Evolutionary conservation across 768 basidiomycete species (phyloP), one percentile per base, ranked within the genome.

Genomic region (Leucocoprinus birnbaumii): DNA sequence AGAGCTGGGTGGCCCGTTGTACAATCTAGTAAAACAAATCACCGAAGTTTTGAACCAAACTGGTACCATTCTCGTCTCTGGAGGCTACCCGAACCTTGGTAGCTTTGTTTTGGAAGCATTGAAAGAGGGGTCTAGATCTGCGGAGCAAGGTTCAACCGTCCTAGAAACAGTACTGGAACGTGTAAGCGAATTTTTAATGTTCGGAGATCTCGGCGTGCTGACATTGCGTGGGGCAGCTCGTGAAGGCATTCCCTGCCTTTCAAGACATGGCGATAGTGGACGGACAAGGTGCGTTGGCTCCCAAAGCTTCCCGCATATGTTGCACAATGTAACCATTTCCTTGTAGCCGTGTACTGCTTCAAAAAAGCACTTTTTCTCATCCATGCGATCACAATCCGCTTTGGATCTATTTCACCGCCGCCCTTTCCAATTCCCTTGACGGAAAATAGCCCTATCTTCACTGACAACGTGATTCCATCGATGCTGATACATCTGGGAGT

Each of bases 331-430:
- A 40, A 47, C 35, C 48, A 22, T 53, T 59, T 42, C 55, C 51
- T 43, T 26, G 34, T 60, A 92, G 90, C 82, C n/a, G 76, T 93
- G 21, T 94, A 91, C 70, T 83, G 90, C 64, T 91, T 93, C 79
- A 94, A 93, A 70, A 96, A 94, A 65, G 91, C 89, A 2, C 73
- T 96, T 27, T 91, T 92, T 68, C 79, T 94, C 49, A 73, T 93
- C 49, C 83, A 90, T 58, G 85, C 83, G 22, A 70, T 94, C 48
- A 71, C 68, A 22, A 66, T 86, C 42, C 84, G 89, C 43, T 94
- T 94, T 71, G 79, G 80, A 47, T 69, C 79, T 6, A 65, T 73
- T 42, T 69, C 77, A 10, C 73, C 80, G 2, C 67, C 78, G 18
- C 76, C 82, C 11, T 84, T 91, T 62, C 83, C 84, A 24, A 67